Evolutionary conservation across 2,329 filamentous ascomycete genomes (phyloP), one percentile per base, ranked within the genome.

Genomic region (Arachnomyces sp.): DNA sequence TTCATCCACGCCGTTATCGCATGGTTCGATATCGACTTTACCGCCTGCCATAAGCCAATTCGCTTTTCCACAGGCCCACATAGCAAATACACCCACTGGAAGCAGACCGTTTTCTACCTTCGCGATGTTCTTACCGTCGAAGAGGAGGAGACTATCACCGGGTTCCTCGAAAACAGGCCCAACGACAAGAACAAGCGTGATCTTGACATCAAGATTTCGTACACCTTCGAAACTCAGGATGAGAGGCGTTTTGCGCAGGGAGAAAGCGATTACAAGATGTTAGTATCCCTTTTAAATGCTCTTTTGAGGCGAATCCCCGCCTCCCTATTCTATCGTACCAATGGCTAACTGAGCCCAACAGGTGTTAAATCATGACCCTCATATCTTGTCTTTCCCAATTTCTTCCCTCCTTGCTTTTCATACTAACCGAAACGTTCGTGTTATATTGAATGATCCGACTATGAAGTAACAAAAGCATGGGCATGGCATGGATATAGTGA

Each of bases 31-130:
- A 96, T 98, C 55, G 90, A 96, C 59, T 98, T 98, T 70, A 84
- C 85, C 38, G 89, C 88, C 44, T 96, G 92, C 77, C 92, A 98
- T 77, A 96, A 96, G 77, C 85, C 88, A 25, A 88, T 98, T 60
- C 79, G 82, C 59, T 98, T 98, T 76, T 94, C 86, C 39, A 98
- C 92, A 13, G 92, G 92, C 15, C 92, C 92, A 18, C 92, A 96
- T 69, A 93, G 90, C 55, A 96, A 95, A 71, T 96, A 96, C 71
- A 98, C 92, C 13, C 92, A 98, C 76, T 98, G 92, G 92, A 98
- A 98, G 73, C 92, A 98, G 73, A 98, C 92, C 9, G 92, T 98
- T 47, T 96, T 98, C 71, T 98, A 98, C 70, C 74, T 98, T 48
- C 79, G 84, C 57, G 89, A 98, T 53, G 85, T 94, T 28, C 71